Base-by-base conservation (phyloP, 345 rosid species). In the Eucalyptus regnans region DNA sequence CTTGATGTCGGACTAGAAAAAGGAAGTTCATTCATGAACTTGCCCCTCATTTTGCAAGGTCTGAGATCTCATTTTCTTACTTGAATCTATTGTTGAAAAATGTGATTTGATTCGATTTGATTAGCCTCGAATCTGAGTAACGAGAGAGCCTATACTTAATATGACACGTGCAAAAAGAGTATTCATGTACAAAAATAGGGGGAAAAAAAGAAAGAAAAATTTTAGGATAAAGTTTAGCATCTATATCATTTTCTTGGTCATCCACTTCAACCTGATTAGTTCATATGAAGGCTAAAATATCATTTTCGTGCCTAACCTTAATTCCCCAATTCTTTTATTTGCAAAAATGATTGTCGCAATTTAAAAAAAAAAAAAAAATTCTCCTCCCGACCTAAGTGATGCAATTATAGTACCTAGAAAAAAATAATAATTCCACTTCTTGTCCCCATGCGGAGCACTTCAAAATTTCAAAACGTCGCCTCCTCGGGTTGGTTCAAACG, bases 401-500 rank as follows among this genome's bases (percentile, higher is more conserved):
- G 48, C 84, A 41, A 76, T 76, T 6, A 76, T 17, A 41, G 48
- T 41, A 41, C 27, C 48, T 25, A 37, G 6, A 41, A 20, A 9
- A 9, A 71, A 71, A 16, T 20, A 68, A 15, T 8, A 31, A 68
- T 8, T 20, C 83, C 84, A 10, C 23, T 11, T 12, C 48, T 41
- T 6, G 84, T 76, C 84, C 29, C 48, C 48, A 41, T 23, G 84
- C 23, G 48, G 48, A 41, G 84, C 84, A 20, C 48, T 41, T 41
- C 84, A 9, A 41, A 41, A 6, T 76, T 90, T 93, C 86, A 71
- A 89, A 89, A 58, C 5, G 41, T 50, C 20, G 51, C 44, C 8
- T n/a, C 29, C 27, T 22, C 5, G 49, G 22, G 91, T 92, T 92
- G 27, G 91, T 92, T 87, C 92, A 87, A 93, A 94, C 88, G 29